These are phyloP conservation scores for Coemansia sp. DNA, from an alignment of 371 early-diverging fungal genomes.

Conservation along the genomic window DNA sequence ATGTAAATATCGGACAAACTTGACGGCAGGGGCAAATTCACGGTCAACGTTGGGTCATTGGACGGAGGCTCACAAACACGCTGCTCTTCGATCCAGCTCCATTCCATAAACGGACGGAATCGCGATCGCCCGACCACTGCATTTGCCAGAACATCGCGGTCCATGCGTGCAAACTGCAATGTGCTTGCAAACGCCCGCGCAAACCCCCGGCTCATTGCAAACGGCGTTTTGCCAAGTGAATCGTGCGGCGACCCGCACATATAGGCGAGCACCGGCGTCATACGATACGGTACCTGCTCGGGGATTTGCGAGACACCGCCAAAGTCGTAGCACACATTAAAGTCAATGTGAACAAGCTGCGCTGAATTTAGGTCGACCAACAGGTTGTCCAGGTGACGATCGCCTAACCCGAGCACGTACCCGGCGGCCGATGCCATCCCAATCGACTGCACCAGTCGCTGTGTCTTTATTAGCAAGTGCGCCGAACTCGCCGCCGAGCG, in stretches of 20 bases:
- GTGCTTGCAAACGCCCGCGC: conserved; percentile 6
- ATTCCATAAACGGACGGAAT: conserved; percentile 35
- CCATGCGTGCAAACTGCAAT: conserved; percentile 32
- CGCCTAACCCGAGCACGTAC: conserved; percentile 97
- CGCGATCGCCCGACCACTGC: conserved; percentile 5
- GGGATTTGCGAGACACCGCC: conserved; percentile 82
- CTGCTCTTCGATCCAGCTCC: conserved; percentile 28
- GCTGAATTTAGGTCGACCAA: conserved; percentile 65
- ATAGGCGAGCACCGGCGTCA: conserved; percentile 76
- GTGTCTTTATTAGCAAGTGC: conserved; percentile 10
- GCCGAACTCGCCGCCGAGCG: conserved; percentile 17
- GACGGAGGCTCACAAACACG: conserved; percentile 5
- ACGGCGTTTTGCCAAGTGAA: neutral
- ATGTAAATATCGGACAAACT: neutral
- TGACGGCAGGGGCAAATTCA: neutral
- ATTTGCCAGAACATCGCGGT: conserved; percentile 11
- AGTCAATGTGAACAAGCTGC: conserved; percentile 95
- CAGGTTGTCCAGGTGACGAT: conserved; percentile 98
- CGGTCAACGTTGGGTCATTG: neutral
- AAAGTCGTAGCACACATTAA: conserved; percentile 97
- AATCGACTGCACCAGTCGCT: conserved; percentile 73
- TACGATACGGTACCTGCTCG: conserved; percentile 96
- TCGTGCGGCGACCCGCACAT: conserved; percentile 62
- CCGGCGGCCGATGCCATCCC: conserved; percentile 89
- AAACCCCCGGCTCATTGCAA: conserved; percentile 23